Percentiles rank a stretch among this genome's conserved stretches.
Conservation (phyloP, 2,329 filamentous ascomycete species). For the Exserohilum rostratum region DNA sequence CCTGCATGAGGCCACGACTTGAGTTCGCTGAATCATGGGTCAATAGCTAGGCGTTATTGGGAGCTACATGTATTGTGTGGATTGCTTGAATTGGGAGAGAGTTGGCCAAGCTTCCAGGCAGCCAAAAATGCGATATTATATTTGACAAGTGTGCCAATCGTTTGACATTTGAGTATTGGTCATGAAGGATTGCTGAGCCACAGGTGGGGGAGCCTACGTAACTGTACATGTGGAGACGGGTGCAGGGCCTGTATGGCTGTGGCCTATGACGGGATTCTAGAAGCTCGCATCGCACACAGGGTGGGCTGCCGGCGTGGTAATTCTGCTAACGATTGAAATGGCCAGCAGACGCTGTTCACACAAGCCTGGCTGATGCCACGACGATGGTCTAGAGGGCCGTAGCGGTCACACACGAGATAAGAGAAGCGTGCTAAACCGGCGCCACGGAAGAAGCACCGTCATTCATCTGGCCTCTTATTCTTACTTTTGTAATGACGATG, state of each 20-base stretch:
- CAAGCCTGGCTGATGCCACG: background rate
- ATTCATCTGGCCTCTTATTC: constrained; percentile 3
- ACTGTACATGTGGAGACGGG: constrained; percentile 10
- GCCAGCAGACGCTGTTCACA: background rate
- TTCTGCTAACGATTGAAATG: too few species aligned
- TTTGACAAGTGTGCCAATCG: background rate
- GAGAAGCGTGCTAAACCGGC: background rate
- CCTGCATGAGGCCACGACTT: constrained; percentile 1
- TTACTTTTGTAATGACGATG: constrained; percentile 16
- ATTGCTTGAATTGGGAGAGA: constrained; percentile 10
- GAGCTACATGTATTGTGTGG: constrained; percentile 4
- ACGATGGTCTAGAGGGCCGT: background rate
- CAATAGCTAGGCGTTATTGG: constrained; percentile 39
- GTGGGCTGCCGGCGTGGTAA: background rate
- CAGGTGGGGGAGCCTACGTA: constrained; percentile 22
- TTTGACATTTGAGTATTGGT: constrained; percentile 1
- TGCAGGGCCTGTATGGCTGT: constrained; percentile 23
- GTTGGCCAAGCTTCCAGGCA: constrained; percentile 9
- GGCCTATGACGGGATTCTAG: constrained; percentile 19
- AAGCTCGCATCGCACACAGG: constrained; percentile 1
- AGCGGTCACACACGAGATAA: background rate
- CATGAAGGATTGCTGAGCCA: constrained; percentile 3
- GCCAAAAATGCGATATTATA: constrained; percentile 10
- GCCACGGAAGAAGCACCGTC: constrained; percentile 2
- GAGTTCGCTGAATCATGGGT: constrained; percentile 35